Evolutionary conservation across 2,329 filamentous ascomycete genomes (phyloP), one percentile per base, ranked within the genome.

Genomic region (Alternaria burnsii): DNA sequence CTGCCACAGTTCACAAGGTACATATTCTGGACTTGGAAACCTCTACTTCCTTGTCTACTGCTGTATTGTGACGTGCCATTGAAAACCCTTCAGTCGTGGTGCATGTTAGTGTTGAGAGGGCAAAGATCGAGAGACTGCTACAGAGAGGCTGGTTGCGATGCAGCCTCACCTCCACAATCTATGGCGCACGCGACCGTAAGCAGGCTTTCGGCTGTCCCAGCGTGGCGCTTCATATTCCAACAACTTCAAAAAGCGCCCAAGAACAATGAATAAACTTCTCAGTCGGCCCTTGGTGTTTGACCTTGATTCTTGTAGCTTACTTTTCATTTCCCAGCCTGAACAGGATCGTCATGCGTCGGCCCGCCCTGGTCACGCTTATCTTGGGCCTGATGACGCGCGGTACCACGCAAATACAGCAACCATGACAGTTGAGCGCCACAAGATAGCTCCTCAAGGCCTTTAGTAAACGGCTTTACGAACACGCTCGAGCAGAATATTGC

Each of bases 181-280:
- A 56, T 61, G 65, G 61, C 34, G 62, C 66, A 16, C 44, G 46
- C 46, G 46, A 38, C 20, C 6, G 32, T 20, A 16, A 52, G 50
- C 50, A 52, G 30, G 1, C 11, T n/a, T 14, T 52, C 50, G 50
- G 50, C 24, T 52, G 16, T 18, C 24, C 50, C 36, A 36, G 50
- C 22, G 50, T 52, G 22, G 50, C 50, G 32, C 34, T 28, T 26
- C 16, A 40, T 34, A 28, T 10, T 40, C 22, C 34, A 41, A 30
- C 50, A n/a, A 22, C 50, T n/a, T 16, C 50, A 40, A 20, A 34
- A 34, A 1, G 14, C 28, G n/a, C 40, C 16, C 32, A 36, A 16
- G 12, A 14, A 36, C 12, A 36, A 5, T 36, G 11, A 22, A 14
- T 48, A 24, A 1, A 26, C 46, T 38, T 38, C 3, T 10, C 20